Evolutionary conservation across 768 basidiomycete species (phyloP).

Genomic region (Mycena olivaceomarginata): DNA sequence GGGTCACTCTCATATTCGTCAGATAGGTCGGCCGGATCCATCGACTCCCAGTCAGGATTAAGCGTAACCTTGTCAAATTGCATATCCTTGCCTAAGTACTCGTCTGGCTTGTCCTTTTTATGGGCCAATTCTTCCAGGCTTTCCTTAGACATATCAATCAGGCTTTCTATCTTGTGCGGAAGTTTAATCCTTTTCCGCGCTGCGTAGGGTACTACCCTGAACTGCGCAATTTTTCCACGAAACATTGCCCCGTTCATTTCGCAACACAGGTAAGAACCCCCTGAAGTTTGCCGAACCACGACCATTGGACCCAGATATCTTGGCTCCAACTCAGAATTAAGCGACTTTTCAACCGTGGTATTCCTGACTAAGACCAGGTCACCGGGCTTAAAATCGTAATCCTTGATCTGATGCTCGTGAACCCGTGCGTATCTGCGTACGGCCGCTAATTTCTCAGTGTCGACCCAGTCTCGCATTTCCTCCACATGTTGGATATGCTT

Average conservation of each 20-base stretch:
- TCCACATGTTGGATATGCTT: background rate
- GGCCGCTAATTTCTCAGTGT: background rate
- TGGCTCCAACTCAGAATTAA: too few species aligned
- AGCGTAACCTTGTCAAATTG: background rate
- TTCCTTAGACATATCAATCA: constrained; percentile 1
- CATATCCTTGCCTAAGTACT: background rate
- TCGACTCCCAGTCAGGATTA: background rate
- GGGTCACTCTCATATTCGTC: background rate
- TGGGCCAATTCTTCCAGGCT: background rate
- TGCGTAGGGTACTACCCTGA: too few species aligned
- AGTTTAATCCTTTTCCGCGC: too few species aligned
- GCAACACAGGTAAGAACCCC: background rate
- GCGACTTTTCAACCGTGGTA: too few species aligned
- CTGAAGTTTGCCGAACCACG: background rate
- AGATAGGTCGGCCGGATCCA: background rate
- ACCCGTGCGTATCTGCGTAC: too few species aligned
- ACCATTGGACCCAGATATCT: background rate
- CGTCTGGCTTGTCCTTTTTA: background rate
- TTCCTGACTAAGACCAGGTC: too few species aligned
- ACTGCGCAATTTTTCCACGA: too few species aligned
- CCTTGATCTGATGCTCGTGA: background rate
- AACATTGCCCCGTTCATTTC: background rate
- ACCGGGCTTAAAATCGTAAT: too few species aligned
- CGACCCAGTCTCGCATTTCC: background rate
- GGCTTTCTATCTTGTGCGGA: too few species aligned